A percentile compares a stretch with the other conserved stretches of the same genome.
These are phyloP conservation scores for Phytophthora gonapodyides DNA, from an alignment of 352 stramenopile species.

Conservation along the genomic window DNA sequence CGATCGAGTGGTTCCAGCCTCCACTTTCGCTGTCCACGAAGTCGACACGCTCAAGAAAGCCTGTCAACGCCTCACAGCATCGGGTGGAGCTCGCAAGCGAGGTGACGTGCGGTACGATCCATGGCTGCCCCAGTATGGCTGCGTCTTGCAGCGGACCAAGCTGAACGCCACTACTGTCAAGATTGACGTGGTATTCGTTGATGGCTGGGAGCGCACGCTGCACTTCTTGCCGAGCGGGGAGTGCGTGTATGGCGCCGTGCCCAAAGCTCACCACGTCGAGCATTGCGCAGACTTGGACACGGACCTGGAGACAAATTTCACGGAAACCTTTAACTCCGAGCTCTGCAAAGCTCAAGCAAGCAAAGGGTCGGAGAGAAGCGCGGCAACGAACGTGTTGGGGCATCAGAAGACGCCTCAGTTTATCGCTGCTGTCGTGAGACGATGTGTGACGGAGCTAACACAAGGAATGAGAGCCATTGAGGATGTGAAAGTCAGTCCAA, in stretches of 20 bases:
- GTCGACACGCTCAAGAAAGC: slow-evolving; percentile 25
- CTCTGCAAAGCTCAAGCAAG: slow-evolving; percentile 33
- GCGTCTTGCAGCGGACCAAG: slow-evolving; percentile 40
- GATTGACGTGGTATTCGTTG: slow-evolving; percentile 45
- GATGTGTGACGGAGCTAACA: slow-evolving; percentile 16
- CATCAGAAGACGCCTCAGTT: slow-evolving; percentile 68
- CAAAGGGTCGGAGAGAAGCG: slow-evolving; percentile 38
- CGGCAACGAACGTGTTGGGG: slow-evolving; percentile 27
- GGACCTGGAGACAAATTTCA: slow-evolving; percentile 16
- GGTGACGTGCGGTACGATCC: slow-evolving; percentile 38
- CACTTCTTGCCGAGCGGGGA: slow-evolving; percentile 37
- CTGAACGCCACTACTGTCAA: slow-evolving; percentile 25
- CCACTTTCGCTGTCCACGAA: slow-evolving; percentile 36
- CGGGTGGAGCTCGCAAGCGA: slow-evolving; percentile 2
- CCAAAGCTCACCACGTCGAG: slow-evolving; percentile 29
- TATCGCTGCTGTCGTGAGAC: slow-evolving; percentile 39
- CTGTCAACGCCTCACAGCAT: slow-evolving; percentile 8
- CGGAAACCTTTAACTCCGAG: slow-evolving; percentile 9
- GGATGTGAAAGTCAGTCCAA: background rate
- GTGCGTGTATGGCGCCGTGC: slow-evolving; percentile 45
- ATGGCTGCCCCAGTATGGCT: slow-evolving; percentile 61
- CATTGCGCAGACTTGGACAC: slow-evolving; percentile 42
- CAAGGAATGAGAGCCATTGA: background rate
- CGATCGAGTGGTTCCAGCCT: slow-evolving; percentile 31
- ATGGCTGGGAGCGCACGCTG: slow-evolving; percentile 45